phyloP scores from a whole-genome alignment of 345 rosid species.

The Adansonia digitata region DNA sequence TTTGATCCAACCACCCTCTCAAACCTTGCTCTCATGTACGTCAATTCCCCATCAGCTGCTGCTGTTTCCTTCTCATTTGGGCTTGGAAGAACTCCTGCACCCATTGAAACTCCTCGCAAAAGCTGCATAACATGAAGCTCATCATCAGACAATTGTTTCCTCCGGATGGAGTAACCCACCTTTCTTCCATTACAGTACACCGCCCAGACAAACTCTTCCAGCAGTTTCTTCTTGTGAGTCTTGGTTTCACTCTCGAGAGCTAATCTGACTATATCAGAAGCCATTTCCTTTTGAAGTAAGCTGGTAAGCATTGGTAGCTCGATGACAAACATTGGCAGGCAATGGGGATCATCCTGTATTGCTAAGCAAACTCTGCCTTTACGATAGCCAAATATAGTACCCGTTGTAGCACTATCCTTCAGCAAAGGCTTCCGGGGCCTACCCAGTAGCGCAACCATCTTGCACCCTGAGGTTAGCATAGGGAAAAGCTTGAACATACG shows the following conservation, averaged over 20 bases:
- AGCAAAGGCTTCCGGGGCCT: constrained; percentile 67
- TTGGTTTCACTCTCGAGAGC: constrained; percentile 87
- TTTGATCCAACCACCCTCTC: constrained; percentile 85
- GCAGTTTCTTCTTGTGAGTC: constrained; percentile 62
- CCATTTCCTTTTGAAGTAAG: constrained; percentile 83
- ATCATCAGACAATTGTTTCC: constrained; percentile 81
- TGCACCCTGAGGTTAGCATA: constrained; percentile 94
- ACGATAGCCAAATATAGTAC: constrained; percentile 80
- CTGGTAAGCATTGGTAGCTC: constrained; percentile 81
- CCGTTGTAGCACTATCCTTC: constrained; percentile 77
- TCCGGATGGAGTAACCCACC: constrained; percentile 75
- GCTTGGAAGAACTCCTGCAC: constrained; percentile 86
- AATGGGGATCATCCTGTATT: constrained; percentile 91
- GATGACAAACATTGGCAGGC: constrained; percentile 67
- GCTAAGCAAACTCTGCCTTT: constrained; percentile 79
- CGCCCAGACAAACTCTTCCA: constrained; percentile 96
- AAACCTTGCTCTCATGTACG: constrained; percentile 87
- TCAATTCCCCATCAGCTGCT: constrained; percentile 60
- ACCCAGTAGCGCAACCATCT: constrained; percentile 80
- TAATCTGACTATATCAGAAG: constrained; percentile 74
- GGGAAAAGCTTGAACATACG: constrained; percentile 86
- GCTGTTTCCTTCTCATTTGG: constrained; percentile 47
- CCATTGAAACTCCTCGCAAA: constrained; percentile 88
- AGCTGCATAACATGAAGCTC: constrained; percentile 85
- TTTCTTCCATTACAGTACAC: constrained; percentile 89